Evolutionary conservation across 2,329 filamentous ascomycete genomes (phyloP).

Genomic region (Colletotrichum brevisporum): DNA sequence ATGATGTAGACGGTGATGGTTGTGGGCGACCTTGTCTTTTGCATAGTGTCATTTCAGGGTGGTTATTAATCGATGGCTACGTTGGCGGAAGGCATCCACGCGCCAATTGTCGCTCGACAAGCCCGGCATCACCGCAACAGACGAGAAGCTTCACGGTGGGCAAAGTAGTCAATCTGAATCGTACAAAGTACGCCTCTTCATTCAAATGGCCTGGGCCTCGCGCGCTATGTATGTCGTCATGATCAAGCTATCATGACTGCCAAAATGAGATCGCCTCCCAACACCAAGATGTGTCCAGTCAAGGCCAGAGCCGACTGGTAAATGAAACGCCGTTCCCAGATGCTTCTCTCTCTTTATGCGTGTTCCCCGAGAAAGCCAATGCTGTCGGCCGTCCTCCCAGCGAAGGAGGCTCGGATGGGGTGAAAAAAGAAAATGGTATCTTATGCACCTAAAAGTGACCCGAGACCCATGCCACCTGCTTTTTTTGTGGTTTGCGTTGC

Average conservation of each 20-base stretch:
- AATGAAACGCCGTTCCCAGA: slow-evolving; percentile 13
- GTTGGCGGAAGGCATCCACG: too few species aligned
- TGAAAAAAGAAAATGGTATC: not conserved
- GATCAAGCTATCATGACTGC: slow-evolving; percentile 23
- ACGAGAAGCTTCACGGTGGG: too few species aligned
- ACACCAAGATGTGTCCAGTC: slow-evolving; percentile 1
- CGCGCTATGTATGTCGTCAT: slow-evolving; percentile 18
- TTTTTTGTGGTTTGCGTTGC: not conserved
- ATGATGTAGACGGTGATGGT: too few species aligned
- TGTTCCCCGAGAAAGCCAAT: not conserved
- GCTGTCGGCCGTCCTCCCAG: slow-evolving; percentile 26
- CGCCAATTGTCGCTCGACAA: too few species aligned
- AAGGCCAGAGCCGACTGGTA: slow-evolving; percentile 15
- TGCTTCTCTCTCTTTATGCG: not conserved
- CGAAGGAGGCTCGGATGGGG: not conserved
- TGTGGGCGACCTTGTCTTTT: too few species aligned
- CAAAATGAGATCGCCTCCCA: not conserved
- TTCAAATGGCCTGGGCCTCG: slow-evolving; percentile 7
- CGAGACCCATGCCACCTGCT: slow-evolving; percentile 4
- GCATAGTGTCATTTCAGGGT: too few species aligned
- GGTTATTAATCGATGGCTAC: too few species aligned
- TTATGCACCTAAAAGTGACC: slow-evolving; percentile 37
- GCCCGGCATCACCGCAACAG: too few species aligned
- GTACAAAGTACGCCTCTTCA: slow-evolving; percentile 1
- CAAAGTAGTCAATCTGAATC: not conserved